Conservation (phyloP, 768 basidiomycete species). For the Tephrocybe sp. region DNA sequence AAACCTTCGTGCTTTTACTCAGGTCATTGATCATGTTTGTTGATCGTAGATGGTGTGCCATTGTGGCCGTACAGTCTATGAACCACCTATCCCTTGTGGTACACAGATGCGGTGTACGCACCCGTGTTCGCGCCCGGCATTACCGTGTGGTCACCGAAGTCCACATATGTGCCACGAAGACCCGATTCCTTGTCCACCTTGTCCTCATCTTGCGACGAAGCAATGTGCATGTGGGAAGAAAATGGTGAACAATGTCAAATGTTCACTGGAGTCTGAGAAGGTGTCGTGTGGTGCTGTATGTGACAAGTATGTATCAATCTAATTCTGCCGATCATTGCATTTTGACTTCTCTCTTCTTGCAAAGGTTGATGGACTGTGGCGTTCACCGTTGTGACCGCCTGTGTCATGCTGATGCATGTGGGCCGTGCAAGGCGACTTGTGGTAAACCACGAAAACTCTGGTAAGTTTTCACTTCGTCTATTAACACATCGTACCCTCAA, state of each 20-base stretch:
- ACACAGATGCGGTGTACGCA: constrained; percentile 74
- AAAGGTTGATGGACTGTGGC: constrained; percentile 75
- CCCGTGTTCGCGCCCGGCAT: constrained; percentile 70
- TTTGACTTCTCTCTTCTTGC: background rate
- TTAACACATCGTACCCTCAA: background rate
- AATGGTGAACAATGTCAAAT: constrained; percentile 72
- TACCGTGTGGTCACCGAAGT: constrained; percentile 78
- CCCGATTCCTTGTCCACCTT: constrained; percentile 73
- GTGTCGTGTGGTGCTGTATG: constrained; percentile 85
- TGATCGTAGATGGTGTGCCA: constrained; percentile 62
- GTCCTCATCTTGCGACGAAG: constrained; percentile 76
- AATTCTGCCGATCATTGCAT: background rate
- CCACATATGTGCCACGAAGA: constrained; percentile 84
- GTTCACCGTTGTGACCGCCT: constrained; percentile 82
- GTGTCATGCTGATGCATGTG: constrained; percentile 85
- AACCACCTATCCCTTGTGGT: constrained; percentile 89
- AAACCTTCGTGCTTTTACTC: constrained; percentile 1
- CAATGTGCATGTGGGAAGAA: constrained; percentile 89
- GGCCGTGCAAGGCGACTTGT: constrained; percentile 71
- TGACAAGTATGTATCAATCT: constrained; percentile 51
- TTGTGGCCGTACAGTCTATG: constrained; percentile 83
- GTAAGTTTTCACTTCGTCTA: constrained; percentile 29
- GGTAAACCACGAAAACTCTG: constrained; percentile 86
- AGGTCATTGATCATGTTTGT: background rate
- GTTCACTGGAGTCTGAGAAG: constrained; percentile 72